phyloP scores from a whole-genome alignment of 306 rosid genomes.

The cucumber (Cucumis sativus) region DNA sequence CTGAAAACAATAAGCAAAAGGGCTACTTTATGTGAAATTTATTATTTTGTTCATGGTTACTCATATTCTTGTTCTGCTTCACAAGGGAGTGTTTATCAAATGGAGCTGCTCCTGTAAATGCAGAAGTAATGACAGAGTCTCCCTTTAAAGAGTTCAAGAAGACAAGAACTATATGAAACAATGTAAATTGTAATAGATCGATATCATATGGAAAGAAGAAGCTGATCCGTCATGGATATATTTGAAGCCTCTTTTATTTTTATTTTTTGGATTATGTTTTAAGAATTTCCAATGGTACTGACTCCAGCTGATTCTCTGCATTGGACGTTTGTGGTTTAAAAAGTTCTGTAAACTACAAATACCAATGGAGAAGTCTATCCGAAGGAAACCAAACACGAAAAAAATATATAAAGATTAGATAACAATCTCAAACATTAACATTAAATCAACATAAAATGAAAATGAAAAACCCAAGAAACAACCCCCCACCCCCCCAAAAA shows the following conservation, averaged over 20 bases:
- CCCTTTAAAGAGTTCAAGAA: not conserved
- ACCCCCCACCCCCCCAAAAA: not conserved
- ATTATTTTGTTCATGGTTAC: not conserved
- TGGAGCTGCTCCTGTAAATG: not conserved
- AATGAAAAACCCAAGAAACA: not conserved
- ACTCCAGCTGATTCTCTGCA: not conserved
- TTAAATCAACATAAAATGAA: not conserved
- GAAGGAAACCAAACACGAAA: not conserved
- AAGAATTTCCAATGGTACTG: not conserved
- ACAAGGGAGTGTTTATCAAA: not conserved
- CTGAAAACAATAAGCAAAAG: slow-evolving; percentile 2
- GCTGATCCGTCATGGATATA: not conserved
- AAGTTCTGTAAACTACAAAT: not conserved
- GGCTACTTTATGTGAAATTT: not conserved
- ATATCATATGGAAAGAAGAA: not conserved
- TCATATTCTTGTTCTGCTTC: not conserved
- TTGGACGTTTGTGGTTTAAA: not conserved
- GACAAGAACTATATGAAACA: not conserved
- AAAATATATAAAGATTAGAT: not conserved
- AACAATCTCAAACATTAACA: not conserved
- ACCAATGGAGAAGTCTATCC: not conserved
- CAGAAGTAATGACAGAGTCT: not conserved
- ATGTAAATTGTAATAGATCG: not conserved
- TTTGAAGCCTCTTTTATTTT: not conserved
- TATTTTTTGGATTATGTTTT: not conserved